These are phyloP conservation scores for Edaphochlamys debaryana DNA, from an alignment of 139 green algal species.

Conservation along the genomic window DNA sequence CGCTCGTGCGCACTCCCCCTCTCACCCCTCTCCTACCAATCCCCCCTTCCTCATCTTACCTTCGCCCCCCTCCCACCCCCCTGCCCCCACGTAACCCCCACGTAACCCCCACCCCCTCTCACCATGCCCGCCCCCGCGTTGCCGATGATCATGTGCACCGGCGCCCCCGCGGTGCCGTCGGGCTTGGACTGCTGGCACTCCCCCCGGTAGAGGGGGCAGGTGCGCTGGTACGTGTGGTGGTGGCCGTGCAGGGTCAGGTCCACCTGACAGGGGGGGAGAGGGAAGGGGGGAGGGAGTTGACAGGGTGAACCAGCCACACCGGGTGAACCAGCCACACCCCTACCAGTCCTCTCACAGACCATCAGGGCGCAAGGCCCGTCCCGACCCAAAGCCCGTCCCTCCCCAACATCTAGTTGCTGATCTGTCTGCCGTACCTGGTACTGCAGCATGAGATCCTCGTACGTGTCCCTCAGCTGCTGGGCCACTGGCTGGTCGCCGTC, in stretches of 20 bases:
- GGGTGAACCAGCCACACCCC: no score
- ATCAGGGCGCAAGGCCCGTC: no score
- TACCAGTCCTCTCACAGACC: no score
- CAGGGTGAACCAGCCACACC: not conserved
- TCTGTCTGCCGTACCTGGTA: slow-evolving; percentile 53
- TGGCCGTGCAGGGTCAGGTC: slow-evolving; percentile 75
- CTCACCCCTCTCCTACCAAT: no score
- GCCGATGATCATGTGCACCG: slow-evolving; percentile 80
- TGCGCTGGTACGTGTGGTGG: slow-evolving; percentile 82
- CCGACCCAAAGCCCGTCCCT: no score
- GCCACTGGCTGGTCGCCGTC: slow-evolving; percentile 66
- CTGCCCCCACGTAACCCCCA: not conserved
- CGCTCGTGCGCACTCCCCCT: no score
- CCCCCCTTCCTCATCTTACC: no score
- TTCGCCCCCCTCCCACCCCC: not conserved
- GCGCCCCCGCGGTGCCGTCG: slow-evolving; percentile 45
- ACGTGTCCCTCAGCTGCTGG: slow-evolving; percentile 40
- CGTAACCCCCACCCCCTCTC: slow-evolving; percentile 25
- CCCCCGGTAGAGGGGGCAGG: slow-evolving; percentile 55
- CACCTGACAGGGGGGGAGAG: slow-evolving; percentile 41
- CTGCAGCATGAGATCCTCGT: slow-evolving; percentile 57
- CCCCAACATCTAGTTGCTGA: no score
- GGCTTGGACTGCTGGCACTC: slow-evolving; percentile 35
- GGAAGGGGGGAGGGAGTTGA: not conserved
- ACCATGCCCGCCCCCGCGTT: slow-evolving; percentile 57